Percentiles rank a stretch among this genome's conserved stretches.
These are phyloP conservation scores for Eragrostis tef DNA, from an alignment of 202 grass and related monocot genomes.

Conservation along the genomic window DNA sequence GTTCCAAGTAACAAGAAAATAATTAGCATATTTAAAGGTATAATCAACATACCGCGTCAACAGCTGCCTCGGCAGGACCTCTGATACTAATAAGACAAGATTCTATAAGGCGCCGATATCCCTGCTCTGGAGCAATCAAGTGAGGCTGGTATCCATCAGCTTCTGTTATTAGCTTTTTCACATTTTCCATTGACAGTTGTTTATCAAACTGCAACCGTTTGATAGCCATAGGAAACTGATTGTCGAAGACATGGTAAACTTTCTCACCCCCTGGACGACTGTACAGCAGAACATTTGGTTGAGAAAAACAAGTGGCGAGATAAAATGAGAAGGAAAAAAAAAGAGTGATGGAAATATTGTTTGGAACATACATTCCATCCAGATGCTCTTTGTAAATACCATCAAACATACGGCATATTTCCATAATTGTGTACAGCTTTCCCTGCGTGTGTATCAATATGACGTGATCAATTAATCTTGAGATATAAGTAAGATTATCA, in stretches of 20 bases:
- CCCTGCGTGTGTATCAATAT: conserved; percentile 62
- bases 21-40: conserved; percentile 21
- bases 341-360: conserved; percentile 7
- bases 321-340: neutral
- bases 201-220: conserved; percentile 97
- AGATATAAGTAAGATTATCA: neutral
- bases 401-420: conserved; percentile 99
- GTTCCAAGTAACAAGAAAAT: neutral
- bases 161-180: conserved; percentile 92
- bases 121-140: conserved; percentile 99
- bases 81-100: conserved; percentile 89
- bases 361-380: conserved; percentile 82
- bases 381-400: conserved; percentile 97
- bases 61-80: conserved; percentile 93
- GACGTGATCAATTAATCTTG: conserved; percentile 6
- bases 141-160: conserved; percentile 99
- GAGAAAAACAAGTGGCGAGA: neutral
- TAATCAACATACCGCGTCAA: conserved; percentile 75
- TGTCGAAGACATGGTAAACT: conserved; percentile 90
- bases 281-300: conserved; percentile 40
- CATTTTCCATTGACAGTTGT: conserved; percentile 97
- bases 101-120: conserved; percentile 94
- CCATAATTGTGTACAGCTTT: conserved; percentile 97
- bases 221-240: conserved; percentile 88
- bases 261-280: conserved; percentile 97